Base-by-base conservation (phyloP, 768 basidiomycete species). In the Cubamyces lactineus region DNA sequence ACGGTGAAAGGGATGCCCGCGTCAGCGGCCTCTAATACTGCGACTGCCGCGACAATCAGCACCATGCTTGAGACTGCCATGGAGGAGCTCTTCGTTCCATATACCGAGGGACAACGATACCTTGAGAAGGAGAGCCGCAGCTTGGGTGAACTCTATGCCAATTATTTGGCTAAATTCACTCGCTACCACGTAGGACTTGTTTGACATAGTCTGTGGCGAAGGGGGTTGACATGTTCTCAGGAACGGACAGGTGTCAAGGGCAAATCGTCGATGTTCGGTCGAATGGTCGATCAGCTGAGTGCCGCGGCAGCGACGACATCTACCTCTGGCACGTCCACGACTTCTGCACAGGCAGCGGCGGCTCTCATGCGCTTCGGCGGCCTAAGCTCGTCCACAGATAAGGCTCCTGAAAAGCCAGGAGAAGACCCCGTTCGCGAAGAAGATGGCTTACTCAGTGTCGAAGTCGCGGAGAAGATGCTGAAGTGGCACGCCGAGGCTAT, bases 401-500 rank as follows among this genome's bases (percentile, higher is more conserved):
- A 59, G 5, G 51, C 55, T 0, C 64, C 68, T 15, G 62, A 68
- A 24, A 66, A 70, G 48, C 43, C 82, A 59, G 80, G 84, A 58
- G 94, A 94, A 66, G 93, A 94, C 55, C 86, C 86, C 17, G 69
- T 86, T 6, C 82, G 81, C 42, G 91, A 94, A 55, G 89, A 91
- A 64, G 96, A 98, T 70, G 96, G 96, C 12, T 67, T 86, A 34
- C 76, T 98, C 39, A 87, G 78, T 48, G 76, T 97, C 2, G 85
- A 87, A 42, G 77, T 86, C 11, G 92, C 94, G 1, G 94, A 96
- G 78, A 88, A 83, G 68, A 95, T 98, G 87, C 77, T 98, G 16
- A 92, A 87, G 73, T 98, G 96, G 95, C 97, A 99, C 74, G 96
- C 97, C 2, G 97, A 99, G 72, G 93, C 95, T 5, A 88, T 97